phyloP scores from a whole-genome alignment of 257 asterid genomes.

The Fraxinus americana region DNA sequence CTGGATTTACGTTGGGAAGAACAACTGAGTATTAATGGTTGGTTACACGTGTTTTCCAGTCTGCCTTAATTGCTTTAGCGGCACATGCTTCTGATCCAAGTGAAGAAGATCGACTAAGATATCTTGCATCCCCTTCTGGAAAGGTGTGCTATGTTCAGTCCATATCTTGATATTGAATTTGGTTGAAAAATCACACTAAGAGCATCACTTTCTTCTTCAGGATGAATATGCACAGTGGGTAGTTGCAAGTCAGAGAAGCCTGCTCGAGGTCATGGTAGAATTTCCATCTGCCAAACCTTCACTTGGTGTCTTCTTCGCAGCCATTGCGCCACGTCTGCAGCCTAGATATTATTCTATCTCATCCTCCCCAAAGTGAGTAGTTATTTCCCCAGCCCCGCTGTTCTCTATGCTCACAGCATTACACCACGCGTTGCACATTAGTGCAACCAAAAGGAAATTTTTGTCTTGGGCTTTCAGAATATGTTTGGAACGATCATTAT shows the following conservation, averaged over 20 bases:
- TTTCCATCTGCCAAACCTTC: slow-evolving; percentile 93
- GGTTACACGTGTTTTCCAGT: slow-evolving; percentile 44
- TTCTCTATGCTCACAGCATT: not conserved
- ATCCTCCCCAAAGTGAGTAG: slow-evolving; percentile 83
- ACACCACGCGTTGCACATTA: not conserved
- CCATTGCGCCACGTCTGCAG: slow-evolving; percentile 84
- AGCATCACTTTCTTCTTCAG: slow-evolving; percentile 41
- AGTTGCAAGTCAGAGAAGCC: slow-evolving; percentile 79
- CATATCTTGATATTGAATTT: not conserved
- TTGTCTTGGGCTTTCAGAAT: no score
- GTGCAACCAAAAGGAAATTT: not conserved
- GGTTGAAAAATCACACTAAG: not conserved
- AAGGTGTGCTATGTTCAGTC: slow-evolving; percentile 57
- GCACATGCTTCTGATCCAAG: slow-evolving; percentile 76
- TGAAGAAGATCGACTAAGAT: slow-evolving; percentile 81
- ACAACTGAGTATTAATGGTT: slow-evolving; percentile 15
- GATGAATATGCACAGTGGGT: slow-evolving; percentile 89
- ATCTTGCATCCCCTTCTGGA: slow-evolving; percentile 95
- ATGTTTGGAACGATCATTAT: no score
- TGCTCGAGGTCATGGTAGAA: slow-evolving; percentile 91
- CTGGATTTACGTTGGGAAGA: not conserved
- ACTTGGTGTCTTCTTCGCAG: slow-evolving; percentile 95
- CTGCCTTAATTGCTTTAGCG: slow-evolving; percentile 79
- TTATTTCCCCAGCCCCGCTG: not conserved
- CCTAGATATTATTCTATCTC: slow-evolving; percentile 98